Evolutionary conservation across 352 stramenopile species (phyloP).

Genomic region (Elongisporangium anandrum): DNA sequence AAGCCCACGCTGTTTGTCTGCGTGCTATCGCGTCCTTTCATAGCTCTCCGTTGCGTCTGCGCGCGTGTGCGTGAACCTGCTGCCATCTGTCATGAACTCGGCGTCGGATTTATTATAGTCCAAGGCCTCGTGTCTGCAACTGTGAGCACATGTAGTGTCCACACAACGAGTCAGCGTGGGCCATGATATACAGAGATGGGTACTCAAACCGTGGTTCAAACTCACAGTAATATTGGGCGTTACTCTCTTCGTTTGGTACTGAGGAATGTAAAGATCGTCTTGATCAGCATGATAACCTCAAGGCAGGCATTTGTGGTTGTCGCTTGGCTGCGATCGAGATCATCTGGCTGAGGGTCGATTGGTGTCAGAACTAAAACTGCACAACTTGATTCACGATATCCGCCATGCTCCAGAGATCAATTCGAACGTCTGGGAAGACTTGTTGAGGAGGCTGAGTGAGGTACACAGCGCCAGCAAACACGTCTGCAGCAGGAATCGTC

Average conservation of each 20-base stretch:
- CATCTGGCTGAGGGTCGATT: no score
- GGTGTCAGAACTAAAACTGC: no score
- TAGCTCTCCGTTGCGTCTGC: slow-evolving; percentile 34
- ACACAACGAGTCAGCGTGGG: slow-evolving; percentile 2
- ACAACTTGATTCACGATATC: background rate
- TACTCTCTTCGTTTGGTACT: no score
- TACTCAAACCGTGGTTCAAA: no score
- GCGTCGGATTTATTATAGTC: no score
- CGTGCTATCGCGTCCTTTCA: slow-evolving; percentile 33
- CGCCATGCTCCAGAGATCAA: background rate
- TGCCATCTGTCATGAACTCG: slow-evolving; percentile 29
- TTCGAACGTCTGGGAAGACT: background rate
- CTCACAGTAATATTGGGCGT: no score
- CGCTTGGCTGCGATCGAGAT: no score
- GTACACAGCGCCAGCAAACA: background rate
- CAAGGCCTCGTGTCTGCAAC: slow-evolving; percentile 2
- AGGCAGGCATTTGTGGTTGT: no score
- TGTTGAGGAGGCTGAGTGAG: background rate
- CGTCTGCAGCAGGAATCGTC: background rate
- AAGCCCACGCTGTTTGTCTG: slow-evolving; percentile 28
- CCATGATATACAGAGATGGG: no score
- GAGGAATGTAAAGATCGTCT: no score
- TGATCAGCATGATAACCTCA: no score
- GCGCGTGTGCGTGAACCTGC: slow-evolving; percentile 38
- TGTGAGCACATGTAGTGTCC: background rate